These are phyloP conservation scores for Coniochaeta hoffmannii DNA, from an alignment of 2,329 filamentous ascomycete species.

Conservation along the genomic window DNA sequence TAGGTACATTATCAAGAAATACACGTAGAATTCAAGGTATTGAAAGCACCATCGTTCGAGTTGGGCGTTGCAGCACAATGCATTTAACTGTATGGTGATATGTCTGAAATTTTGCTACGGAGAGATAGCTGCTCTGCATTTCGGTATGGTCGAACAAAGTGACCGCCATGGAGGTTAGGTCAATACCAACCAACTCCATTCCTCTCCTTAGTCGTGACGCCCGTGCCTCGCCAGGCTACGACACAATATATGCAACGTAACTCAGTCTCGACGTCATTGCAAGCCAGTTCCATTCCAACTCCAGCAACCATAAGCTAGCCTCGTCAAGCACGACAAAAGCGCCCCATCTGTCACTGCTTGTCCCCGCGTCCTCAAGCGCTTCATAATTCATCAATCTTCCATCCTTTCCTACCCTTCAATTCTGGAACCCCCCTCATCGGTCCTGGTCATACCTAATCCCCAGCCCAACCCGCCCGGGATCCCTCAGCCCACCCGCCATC, in stretches of 20 bases:
- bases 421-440: background rate
- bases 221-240: background rate
- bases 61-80: too few relatives aligned
- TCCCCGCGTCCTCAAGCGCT: background rate
- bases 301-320: background rate
- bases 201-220: background rate
- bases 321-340: background rate
- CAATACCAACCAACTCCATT: background rate
- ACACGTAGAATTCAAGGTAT: too few relatives aligned
- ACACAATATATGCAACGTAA: background rate
- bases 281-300: background rate
- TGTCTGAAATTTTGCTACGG: too few relatives aligned
- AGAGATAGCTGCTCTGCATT: background rate
- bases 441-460: constrained; percentile 39
- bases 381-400: background rate
- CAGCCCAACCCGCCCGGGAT: constrained; percentile 35
- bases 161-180: background rate
- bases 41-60: too few relatives aligned
- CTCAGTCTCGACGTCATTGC: background rate
- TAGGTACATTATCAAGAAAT: background rate
- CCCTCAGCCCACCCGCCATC: constrained; percentile 29
- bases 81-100: too few relatives aligned
- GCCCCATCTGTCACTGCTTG: background rate
- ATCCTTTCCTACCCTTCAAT: background rate
- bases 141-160: background rate